Evolutionary conservation across 2,329 filamentous ascomycete genomes (phyloP).

Genomic region (Aspergillus fumigatus): DNA sequence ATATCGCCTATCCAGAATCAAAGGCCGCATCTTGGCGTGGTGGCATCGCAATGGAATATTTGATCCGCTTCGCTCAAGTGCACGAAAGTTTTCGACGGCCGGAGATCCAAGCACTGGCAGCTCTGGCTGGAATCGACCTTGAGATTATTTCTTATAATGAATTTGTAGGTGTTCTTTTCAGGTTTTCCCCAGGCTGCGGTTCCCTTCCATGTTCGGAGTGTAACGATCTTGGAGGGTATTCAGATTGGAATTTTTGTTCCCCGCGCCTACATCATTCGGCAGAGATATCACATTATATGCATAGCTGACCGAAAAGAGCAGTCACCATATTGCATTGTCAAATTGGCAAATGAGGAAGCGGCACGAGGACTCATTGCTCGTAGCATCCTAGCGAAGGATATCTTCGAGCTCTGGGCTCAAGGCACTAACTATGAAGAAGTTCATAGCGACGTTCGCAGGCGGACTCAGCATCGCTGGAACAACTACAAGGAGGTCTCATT

Average conservation of each 20-base stretch:
- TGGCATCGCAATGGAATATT: conserved; percentile 59
- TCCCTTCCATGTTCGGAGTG: neutral
- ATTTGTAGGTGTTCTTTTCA: conserved; percentile 53
- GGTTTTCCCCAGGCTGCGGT: conserved; percentile 1
- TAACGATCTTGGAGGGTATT: neutral
- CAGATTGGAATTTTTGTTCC: neutral
- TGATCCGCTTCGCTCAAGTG: conserved; percentile 82
- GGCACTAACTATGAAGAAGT: conserved; percentile 64
- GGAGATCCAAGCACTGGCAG: conserved; percentile 76
- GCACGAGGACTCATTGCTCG: conserved; percentile 66
- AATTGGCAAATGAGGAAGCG: conserved; percentile 59
- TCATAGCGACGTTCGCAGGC: conserved; percentile 58
- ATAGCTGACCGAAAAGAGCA: conserved; percentile 34
- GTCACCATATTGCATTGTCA: conserved; percentile 82
- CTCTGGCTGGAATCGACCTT: conserved; percentile 61
- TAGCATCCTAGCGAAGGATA: conserved; percentile 74
- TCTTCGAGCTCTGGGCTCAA: conserved; percentile 85
- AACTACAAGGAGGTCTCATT: conserved; percentile 65
- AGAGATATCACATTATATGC: conserved; percentile 3
- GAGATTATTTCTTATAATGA: conserved; percentile 70
- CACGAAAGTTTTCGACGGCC: conserved; percentile 88
- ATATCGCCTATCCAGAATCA: neutral
- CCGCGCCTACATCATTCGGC: neutral
- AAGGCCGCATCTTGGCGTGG: neutral
- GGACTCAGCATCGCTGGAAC: conserved; percentile 62